A percentile compares a stretch with the other conserved stretches of the same genome.
Evolutionary conservation across 1,284 basidiomycete species (phyloP).

Genomic region (Pulchroboletus neoregius): DNA sequence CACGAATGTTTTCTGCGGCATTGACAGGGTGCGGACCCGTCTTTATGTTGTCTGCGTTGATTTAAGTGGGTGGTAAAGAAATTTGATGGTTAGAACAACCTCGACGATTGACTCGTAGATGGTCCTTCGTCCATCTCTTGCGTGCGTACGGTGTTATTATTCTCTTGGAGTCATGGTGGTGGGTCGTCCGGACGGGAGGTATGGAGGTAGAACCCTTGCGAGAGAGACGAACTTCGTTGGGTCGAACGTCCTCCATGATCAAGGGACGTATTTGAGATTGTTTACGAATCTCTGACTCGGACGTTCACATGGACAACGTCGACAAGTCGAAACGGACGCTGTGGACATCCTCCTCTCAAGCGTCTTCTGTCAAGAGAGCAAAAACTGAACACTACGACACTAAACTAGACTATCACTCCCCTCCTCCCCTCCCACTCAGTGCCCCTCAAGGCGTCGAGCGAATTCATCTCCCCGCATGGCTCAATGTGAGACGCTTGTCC

Average conservation of each 20-base stretch:
- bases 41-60: constrained; percentile 1
- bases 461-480: constrained; percentile 18
- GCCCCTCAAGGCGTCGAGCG: constrained; percentile 30
- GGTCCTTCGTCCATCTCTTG: constrained; percentile 13
- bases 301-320: constrained; percentile 15
- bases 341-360: constrained; percentile 2
- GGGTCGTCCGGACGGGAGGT: constrained; percentile 28
- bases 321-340: constrained; percentile 15
- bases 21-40: background rate
- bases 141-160: background rate
- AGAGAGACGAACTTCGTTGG: constrained; percentile 39
- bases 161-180: background rate
- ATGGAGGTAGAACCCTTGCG: constrained; percentile 35
- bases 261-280: constrained; percentile 19
- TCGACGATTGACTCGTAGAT: constrained; percentile 10
- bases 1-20: background rate
- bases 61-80: background rate
- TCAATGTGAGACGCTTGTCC: constrained; percentile 10
- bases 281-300: constrained; percentile 15
- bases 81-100: constrained; percentile 8
- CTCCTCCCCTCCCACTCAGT: constrained; percentile 21
- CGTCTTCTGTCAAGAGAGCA: constrained; percentile 17
- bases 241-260: constrained; percentile 40
- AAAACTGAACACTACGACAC: constrained; percentile 20
- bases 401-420: constrained; percentile 2